Evolutionary conservation across 1,139 yeast species (phyloP).

Genomic region (Spathaspora sp.): DNA sequence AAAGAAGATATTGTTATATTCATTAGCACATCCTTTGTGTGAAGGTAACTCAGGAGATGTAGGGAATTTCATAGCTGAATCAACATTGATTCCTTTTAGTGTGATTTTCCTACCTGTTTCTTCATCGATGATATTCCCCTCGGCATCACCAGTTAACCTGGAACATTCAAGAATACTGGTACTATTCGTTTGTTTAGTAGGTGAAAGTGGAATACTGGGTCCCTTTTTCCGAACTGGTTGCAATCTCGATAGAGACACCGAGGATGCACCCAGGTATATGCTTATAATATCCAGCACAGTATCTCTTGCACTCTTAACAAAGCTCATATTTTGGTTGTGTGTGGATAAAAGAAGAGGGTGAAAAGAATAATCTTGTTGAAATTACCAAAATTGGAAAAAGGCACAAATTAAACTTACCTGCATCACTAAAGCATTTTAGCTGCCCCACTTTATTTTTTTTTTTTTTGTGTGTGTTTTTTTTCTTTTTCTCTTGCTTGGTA

Average conservation of each 20-base stretch:
- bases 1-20: constrained; percentile 49
- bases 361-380: background rate
- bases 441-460: too few species aligned
- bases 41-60: constrained; percentile 54
- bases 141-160: background rate
- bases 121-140: constrained; percentile 62
- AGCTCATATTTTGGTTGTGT: background rate
- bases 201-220: constrained; percentile 31
- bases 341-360: background rate
- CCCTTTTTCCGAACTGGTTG: constrained; percentile 20
- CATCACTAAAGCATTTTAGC: too few species aligned
- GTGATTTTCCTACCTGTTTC: constrained; percentile 55
- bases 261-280: constrained; percentile 28
- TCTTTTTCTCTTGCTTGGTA: too few species aligned
- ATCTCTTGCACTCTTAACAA: constrained; percentile 24
- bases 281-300: constrained; percentile 33
- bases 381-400: background rate
- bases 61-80: constrained; percentile 77
- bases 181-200: constrained; percentile 25
- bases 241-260: constrained; percentile 26
- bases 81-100: constrained; percentile 81
- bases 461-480: too few species aligned
- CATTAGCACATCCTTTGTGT: constrained; percentile 46
- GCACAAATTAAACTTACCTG: too few species aligned
- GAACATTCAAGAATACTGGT: background rate